Conservation (phyloP, 331 rosid species). For the Rhamnella rubrinervis region DNA sequence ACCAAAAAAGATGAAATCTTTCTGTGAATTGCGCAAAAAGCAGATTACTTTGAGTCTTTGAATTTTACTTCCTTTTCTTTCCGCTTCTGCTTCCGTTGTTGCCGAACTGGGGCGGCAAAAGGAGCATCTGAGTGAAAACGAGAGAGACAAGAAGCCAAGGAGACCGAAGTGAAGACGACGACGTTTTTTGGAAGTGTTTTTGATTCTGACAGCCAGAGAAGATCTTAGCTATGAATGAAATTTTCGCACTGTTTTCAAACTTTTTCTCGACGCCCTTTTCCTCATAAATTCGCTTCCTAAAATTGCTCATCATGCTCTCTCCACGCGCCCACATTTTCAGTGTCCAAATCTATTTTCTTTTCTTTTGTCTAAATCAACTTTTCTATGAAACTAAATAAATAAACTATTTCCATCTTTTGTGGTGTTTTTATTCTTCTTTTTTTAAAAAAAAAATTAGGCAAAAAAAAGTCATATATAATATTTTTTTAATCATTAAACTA, state of each 20-base stretch:
- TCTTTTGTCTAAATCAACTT: too few species aligned
- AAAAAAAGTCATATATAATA: too few species aligned
- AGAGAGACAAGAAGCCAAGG: background rate
- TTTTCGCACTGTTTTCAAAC: background rate
- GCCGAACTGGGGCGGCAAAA: background rate
- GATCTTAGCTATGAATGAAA: slow-evolving; percentile 4
- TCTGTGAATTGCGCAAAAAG: slow-evolving; percentile 1
- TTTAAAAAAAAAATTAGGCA: too few species aligned
- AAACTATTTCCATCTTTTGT: too few species aligned
- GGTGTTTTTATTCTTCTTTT: too few species aligned
- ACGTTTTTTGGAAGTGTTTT: slow-evolving; percentile 9
- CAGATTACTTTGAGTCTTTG: slow-evolving; percentile 1
- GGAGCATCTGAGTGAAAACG: background rate
- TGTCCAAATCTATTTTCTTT: too few species aligned
- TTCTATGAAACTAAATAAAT: too few species aligned
- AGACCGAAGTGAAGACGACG: background rate
- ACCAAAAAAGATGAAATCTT: background rate
- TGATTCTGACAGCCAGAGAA: slow-evolving; percentile 29
- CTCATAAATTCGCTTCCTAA: background rate
- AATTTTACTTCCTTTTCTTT: background rate
- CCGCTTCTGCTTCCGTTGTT: slow-evolving; percentile 1
- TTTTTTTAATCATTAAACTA: too few species aligned
- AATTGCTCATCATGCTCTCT: background rate
- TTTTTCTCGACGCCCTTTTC: background rate
- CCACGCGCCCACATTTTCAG: slow-evolving; percentile 13